Evolutionary conservation across 345 rosid species (phyloP).

Genomic region (Hibiscus mutabilis): DNA sequence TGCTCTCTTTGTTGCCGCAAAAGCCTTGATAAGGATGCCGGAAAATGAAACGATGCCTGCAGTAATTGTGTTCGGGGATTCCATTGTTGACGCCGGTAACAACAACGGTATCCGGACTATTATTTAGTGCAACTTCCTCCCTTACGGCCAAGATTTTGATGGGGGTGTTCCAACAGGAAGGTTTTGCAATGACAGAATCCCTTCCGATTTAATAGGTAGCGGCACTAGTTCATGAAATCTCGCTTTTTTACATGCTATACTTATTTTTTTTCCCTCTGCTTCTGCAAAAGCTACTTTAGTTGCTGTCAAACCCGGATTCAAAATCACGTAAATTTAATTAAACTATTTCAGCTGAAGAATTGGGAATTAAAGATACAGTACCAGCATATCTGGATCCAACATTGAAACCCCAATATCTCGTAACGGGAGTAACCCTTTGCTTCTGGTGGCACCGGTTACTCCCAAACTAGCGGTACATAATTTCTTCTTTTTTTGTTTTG

Average conservation of each 20-base stretch:
- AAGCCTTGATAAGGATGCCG: not conserved
- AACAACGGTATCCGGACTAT: not conserved
- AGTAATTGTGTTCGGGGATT: not conserved
- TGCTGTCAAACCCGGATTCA: too few species aligned
- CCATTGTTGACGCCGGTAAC: not conserved
- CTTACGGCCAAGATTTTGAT: not conserved
- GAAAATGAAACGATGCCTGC: not conserved
- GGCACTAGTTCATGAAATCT: too few species aligned
- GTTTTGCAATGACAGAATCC: slow-evolving; percentile 67
- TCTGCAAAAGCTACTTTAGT: too few species aligned
- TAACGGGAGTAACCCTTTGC: slow-evolving; percentile 48
- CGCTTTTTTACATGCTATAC: too few species aligned
- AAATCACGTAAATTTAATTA: too few species aligned
- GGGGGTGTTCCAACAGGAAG: slow-evolving; percentile 13
- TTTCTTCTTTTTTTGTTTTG: not conserved
- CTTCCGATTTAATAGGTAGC: slow-evolving; percentile 55
- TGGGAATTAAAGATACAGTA: slow-evolving; percentile 28
- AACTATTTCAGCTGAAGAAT: slow-evolving; percentile 19
- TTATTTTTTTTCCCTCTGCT: too few species aligned
- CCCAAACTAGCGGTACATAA: slow-evolving; percentile 18
- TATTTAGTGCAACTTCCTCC: not conserved
- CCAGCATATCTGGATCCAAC: slow-evolving; percentile 42
- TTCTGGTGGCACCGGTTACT: slow-evolving; percentile 39
- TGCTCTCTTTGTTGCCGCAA: not conserved
- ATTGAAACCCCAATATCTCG: slow-evolving; percentile 27